Evolutionary conservation across 2,329 filamentous ascomycete genomes (phyloP).

Genomic region (Thielaviopsis punctulata): DNA sequence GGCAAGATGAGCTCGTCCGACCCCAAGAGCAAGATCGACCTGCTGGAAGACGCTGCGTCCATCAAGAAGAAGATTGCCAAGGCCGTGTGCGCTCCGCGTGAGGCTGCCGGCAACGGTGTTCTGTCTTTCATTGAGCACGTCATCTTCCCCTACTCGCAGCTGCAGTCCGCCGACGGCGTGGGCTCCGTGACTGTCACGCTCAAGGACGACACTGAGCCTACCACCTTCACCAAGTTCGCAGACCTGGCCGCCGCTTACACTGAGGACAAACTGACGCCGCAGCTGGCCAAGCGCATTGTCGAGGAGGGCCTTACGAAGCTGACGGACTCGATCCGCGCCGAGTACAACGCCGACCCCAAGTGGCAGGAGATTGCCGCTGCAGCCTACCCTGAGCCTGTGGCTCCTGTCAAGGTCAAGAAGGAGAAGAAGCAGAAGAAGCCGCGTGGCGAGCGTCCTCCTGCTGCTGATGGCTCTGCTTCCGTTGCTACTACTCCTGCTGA

Average conservation of each 20-base stretch:
- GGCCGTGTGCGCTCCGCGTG: conserved; percentile 58
- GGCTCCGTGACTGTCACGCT: conserved; percentile 39
- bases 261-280: conserved; percentile 64
- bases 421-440: conserved; percentile 58
- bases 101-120: conserved; percentile 72
- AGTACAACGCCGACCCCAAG: conserved; percentile 51
- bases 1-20: conserved; percentile 77
- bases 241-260: conserved; percentile 65
- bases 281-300: conserved; percentile 74
- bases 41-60: conserved; percentile 61
- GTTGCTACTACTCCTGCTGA: background rate
- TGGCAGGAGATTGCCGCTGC: conserved; percentile 56
- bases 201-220: conserved; percentile 47
- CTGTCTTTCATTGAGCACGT: conserved; percentile 77
- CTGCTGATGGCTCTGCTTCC: conserved; percentile 17
- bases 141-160: conserved; percentile 56
- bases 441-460: conserved; percentile 37
- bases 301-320: conserved; percentile 55
- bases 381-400: conserved; percentile 56
- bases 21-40: conserved; percentile 72
- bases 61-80: conserved; percentile 77
- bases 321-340: conserved; percentile 58
- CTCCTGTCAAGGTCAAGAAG: conserved; percentile 40
- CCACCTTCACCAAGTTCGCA: conserved; percentile 63
- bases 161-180: conserved; percentile 24